Evolutionary conservation across 768 basidiomycete genomes (phyloP).

Genomic region (Auriculariales sp.): DNA sequence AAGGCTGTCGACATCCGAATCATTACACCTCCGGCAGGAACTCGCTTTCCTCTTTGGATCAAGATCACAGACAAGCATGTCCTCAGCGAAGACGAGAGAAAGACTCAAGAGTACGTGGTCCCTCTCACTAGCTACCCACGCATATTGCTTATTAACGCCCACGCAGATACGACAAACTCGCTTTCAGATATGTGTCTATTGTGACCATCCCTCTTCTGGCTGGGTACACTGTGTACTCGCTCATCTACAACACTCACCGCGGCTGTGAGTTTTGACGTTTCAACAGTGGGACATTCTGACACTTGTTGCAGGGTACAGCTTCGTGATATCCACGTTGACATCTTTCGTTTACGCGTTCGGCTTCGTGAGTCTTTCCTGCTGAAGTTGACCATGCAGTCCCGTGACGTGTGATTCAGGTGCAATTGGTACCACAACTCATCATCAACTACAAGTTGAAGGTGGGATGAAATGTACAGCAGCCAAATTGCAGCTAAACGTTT

Average conservation of each 20-base stretch:
- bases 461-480: slow-evolving; percentile 5
- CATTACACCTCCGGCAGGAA: slow-evolving; percentile 43
- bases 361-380: slow-evolving; percentile 53
- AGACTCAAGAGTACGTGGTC: slow-evolving; percentile 75
- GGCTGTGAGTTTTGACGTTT: slow-evolving; percentile 33
- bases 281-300: too few species aligned
- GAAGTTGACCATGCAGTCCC: slow-evolving; percentile 4
- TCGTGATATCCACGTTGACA: slow-evolving; percentile 82
- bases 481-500: slow-evolving; percentile 1
- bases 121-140: background rate
- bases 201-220: slow-evolving; percentile 70
- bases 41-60: slow-evolving; percentile 62
- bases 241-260: slow-evolving; percentile 70
- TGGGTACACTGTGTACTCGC: slow-evolving; percentile 65
- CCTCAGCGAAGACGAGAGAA: slow-evolving; percentile 92
- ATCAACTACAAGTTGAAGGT: slow-evolving; percentile 97
- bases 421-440: slow-evolving; percentile 76
- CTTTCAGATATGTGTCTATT: slow-evolving; percentile 90
- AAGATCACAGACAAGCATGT: slow-evolving; percentile 92
- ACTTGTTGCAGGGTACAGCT: slow-evolving; percentile 60
- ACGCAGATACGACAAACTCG: slow-evolving; percentile 78
- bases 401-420: slow-evolving; percentile 20
- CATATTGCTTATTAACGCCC: slow-evolving; percentile 1
- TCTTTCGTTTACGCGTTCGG: slow-evolving; percentile 95
- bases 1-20: slow-evolving; percentile 83